Evolutionary conservation across 306 rosid genomes (phyloP).

Genomic region (Psophocarpus tetragonolobus): DNA sequence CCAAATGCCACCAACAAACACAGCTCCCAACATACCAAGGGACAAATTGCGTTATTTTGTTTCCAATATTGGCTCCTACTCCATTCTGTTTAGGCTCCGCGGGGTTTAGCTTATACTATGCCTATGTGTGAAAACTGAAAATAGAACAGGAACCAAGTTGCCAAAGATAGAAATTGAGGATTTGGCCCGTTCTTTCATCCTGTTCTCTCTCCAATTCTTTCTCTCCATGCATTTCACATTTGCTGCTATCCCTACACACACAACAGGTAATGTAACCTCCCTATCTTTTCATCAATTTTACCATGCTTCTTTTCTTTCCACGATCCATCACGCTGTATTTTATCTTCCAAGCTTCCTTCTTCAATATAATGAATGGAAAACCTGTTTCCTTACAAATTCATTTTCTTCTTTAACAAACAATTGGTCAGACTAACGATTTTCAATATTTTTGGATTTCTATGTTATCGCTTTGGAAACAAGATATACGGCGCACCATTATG

Average conservation of each 20-base stretch:
- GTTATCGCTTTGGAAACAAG: conserved; percentile 39
- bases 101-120: neutral
- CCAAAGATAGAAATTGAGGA: conserved; percentile 16
- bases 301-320: neutral
- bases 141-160: neutral
- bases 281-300: neutral
- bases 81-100: neutral
- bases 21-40: neutral
- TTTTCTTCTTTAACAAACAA: neutral
- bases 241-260: neutral
- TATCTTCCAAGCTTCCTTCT: no score
- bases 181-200: neutral
- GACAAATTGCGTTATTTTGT: neutral
- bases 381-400: neutral
- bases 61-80: conserved; percentile 16
- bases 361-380: neutral
- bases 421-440: neutral
- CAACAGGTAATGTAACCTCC: conserved; percentile 21
- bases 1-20: neutral
- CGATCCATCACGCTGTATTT: no score
- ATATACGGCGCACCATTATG: conserved; percentile 40
- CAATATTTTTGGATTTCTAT: neutral
- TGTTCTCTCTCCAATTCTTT: conserved; percentile 10
- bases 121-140: neutral
- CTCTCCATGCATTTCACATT: conserved; percentile 23